Evolutionary conservation across 1,284 basidiomycete species (phyloP), one percentile per base, ranked within the genome.

Genomic region (Sanguinoderma infundibulare): DNA sequence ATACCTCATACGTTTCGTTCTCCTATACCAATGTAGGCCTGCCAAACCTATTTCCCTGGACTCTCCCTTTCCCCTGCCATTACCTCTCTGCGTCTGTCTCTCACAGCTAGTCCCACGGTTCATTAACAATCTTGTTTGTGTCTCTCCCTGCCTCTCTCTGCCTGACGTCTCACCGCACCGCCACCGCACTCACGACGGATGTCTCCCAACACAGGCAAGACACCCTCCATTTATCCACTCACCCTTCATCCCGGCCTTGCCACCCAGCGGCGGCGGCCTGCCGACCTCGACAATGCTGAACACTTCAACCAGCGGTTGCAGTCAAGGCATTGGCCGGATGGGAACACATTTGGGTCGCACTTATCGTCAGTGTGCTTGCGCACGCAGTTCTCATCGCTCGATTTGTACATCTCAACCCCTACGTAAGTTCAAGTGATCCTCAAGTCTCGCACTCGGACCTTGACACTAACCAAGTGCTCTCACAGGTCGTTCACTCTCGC

Each of bases 171-270:
- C n/a, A n/a, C n/a, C n/a, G n/a, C n/a, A n/a, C n/a, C n/a, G n/a
- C n/a, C n/a, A n/a, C n/a, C 1, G 57, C 39, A 74, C 79, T 40
- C 61, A 90, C 89, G 80, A 68, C 89, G 77, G 66, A 92, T 90
- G 67, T 93, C 91, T 6, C 91, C 91, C 0, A 90, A 90, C 3
- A 93, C 89, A 47, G 91, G 91, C 6, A 93, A 72, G 10, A 91
- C 87, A 72, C 56, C 87, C 87, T 1, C 89, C 87, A 60, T 93
- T 91, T 0, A 87, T 91, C 91, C 91, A 92, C 69, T 92, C 87
- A 4, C 90, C 89, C 68, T 86, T 87, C n/a, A 86, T 85, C 0
- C 90, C 88, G 1, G 86, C 85, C 65, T 87, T 90, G 0, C 86
- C 86, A 5, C 89, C 88, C 1, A 91, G 78, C 0, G 89, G 84